Evolutionary conservation across 495 filamentous ascomycete genomes (phyloP).

Genomic region (Hyphodiscus hymeniophilus): DNA sequence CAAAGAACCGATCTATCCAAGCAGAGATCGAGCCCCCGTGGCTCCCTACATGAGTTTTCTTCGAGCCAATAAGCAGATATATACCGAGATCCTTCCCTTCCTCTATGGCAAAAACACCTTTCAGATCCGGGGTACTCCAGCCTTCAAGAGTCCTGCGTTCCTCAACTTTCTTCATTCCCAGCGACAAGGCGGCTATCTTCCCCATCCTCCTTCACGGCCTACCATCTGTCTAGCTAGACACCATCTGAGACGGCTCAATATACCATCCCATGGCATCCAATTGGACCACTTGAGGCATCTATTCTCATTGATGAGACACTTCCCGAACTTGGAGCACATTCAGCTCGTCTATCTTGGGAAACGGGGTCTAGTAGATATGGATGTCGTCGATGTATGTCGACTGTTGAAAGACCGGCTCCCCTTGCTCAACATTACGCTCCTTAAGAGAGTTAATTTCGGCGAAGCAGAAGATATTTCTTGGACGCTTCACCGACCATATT

Average conservation of each 20-base stretch:
- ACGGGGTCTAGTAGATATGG: slow-evolving; percentile 12
- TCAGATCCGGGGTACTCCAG: slow-evolving; percentile 6
- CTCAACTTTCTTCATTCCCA: slow-evolving; percentile 6
- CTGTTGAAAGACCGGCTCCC: slow-evolving; percentile 9
- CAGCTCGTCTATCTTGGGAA: slow-evolving; percentile 3
- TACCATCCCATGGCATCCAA: slow-evolving; percentile 7
- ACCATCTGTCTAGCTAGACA: slow-evolving; percentile 7
- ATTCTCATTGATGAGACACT: slow-evolving; percentile 10
- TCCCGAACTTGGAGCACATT: slow-evolving; percentile 11
- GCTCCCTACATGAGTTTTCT: slow-evolving; percentile 4
- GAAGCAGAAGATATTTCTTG: slow-evolving; percentile 16
- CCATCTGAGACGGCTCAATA: slow-evolving; percentile 5
- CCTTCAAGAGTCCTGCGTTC: neutral
- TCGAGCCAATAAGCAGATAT: slow-evolving; percentile 10
- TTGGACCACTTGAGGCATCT: slow-evolving; percentile 8
- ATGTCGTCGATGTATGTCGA: slow-evolving; percentile 8
- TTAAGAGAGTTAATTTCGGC: slow-evolving; percentile 7
- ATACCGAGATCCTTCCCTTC: slow-evolving; percentile 8
- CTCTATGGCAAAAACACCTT: slow-evolving; percentile 13
- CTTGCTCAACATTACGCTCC: slow-evolving; percentile 2
- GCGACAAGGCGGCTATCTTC: slow-evolving; percentile 1
- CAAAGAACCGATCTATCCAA: slow-evolving; percentile 5
- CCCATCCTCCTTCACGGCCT: neutral
- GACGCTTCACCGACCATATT: neutral
- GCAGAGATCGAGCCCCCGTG: slow-evolving; percentile 8